Evolutionary conservation across 2,329 filamentous ascomycete species (phyloP), one percentile per base, ranked within the genome.

Genomic region (Fusarium chuoi): DNA sequence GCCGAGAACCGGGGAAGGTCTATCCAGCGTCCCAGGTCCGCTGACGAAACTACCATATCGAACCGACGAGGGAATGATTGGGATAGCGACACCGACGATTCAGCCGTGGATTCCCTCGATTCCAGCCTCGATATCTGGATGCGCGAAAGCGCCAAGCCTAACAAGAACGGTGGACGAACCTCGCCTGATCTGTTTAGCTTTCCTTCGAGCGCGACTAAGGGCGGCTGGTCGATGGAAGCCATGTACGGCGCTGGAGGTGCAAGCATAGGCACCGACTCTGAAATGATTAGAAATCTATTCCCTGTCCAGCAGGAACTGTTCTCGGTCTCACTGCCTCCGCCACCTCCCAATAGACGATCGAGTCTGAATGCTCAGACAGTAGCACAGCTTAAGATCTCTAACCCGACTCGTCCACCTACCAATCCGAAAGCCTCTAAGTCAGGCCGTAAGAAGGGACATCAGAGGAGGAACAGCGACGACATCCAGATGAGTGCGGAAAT

Each of bases 71-170:
- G 79, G 3, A 80, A 84, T 22, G 86, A 82, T 54, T 87, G 87
- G 82, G 83, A 86, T 39, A 85, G 83, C 8, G 84, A 84, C 42
- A 80, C 81, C 13, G 83, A 85, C 22, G 83, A 82, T n/a, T 83
- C 84, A 22, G 80, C 84, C 9, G 75, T 79, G 5, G 80, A 77
- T 35, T 88, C 87, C 5, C 77, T 85, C 7, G 81, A 85, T 2
- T 89, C 87, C 3, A 88, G 85, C 67, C 83, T 88, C 10, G 89
- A 90, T 61, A 88, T 89, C 30, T 91, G 89, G 89, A 84, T 90
- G 80, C 85, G 84, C 12, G 87, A 89, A 77, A 87, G 87, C 60
- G 79, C 84, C 38, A 86, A 86, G 52, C 84, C 86, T 1, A 68
- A 69, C 8, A 65, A 61, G 3, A 78, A 79, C 1, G 77, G 74